These are phyloP conservation scores for Asterophora lycoperdoides DNA, from an alignment of 768 basidiomycete species.

Conservation along the genomic window DNA sequence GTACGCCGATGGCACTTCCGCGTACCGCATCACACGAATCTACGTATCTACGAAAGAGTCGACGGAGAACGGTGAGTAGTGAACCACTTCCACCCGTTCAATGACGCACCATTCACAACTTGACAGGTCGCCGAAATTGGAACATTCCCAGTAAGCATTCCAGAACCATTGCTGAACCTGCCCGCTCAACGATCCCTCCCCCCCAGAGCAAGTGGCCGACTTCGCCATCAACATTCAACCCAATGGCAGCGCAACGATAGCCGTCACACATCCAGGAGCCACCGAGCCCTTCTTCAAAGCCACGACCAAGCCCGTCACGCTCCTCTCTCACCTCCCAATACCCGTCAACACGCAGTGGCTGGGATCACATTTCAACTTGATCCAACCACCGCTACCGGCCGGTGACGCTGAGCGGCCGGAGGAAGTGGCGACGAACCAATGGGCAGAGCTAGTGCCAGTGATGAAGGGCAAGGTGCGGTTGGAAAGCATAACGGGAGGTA, in stretches of 20 bases:
- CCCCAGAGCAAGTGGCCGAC: constrained; percentile 26
- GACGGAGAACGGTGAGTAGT: constrained; percentile 24
- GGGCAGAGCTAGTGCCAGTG: constrained; percentile 15
- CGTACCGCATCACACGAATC: constrained; percentile 30
- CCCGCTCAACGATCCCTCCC: background rate
- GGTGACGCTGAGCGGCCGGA: constrained; percentile 14
- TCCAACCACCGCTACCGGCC: constrained; percentile 24
- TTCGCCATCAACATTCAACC: constrained; percentile 21
- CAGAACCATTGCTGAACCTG: background rate
- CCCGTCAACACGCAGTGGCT: constrained; percentile 16
- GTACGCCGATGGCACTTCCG: constrained; percentile 21
- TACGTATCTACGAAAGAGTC: constrained; percentile 30
- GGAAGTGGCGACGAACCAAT: constrained; percentile 19
- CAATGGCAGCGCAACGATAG: constrained; percentile 20
- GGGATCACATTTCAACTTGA: constrained; percentile 12
- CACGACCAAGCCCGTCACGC: constrained; percentile 21
- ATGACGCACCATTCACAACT: background rate
- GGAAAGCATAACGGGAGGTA: constrained; percentile 8
- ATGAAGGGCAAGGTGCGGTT: constrained; percentile 15
- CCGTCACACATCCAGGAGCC: constrained; percentile 19
- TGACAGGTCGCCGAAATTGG: constrained; percentile 30
- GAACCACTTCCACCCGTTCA: too few relatives aligned
- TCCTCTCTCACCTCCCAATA: constrained; percentile 23
- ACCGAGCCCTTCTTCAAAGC: constrained; percentile 28
- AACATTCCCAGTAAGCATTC: constrained; percentile 29